These are phyloP conservation scores for Rhypophila decipiens DNA, from an alignment of 495 filamentous ascomycete genomes.

Conservation along the genomic window DNA sequence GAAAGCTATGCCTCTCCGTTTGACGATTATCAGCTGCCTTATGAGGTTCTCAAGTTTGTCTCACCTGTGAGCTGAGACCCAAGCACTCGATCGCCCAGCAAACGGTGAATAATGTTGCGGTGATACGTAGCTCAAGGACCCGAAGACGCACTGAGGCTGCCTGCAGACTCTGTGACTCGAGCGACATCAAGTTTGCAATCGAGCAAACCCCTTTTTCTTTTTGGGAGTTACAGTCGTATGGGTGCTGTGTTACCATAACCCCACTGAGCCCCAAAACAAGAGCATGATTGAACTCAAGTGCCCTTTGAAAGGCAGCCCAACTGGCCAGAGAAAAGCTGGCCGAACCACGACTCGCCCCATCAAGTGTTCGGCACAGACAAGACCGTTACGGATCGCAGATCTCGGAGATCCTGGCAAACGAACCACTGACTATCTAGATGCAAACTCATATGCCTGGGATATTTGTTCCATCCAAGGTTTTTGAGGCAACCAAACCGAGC, in stretches of 20 bases:
- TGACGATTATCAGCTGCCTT: background rate
- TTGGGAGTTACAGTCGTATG: background rate
- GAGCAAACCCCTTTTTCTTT: background rate
- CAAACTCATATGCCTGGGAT: constrained; percentile 2
- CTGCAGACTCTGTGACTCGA: background rate
- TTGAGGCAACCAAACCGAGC: constrained; percentile 14
- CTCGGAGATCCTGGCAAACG: constrained; percentile 11
- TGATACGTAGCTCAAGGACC: background rate
- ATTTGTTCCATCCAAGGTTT: constrained; percentile 1
- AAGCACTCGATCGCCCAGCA: background rate
- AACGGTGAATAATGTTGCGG: background rate
- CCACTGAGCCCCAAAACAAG: too few species aligned
- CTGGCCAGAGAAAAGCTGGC: too few species aligned
- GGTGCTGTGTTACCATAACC: too few species aligned
- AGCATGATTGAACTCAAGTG: too few species aligned
- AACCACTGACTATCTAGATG: constrained; percentile 5
- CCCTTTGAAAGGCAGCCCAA: too few species aligned
- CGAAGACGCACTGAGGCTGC: background rate
- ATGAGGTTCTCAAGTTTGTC: background rate
- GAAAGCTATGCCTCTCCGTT: background rate
- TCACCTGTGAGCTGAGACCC: background rate
- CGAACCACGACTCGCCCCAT: too few species aligned
- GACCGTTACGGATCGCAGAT: constrained; percentile 15
- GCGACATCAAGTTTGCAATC: background rate
- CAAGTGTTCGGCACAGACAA: constrained; percentile 12